Conservation (phyloP, 2,329 filamentous ascomycete species). For the Aspergillus jensenii region DNA sequence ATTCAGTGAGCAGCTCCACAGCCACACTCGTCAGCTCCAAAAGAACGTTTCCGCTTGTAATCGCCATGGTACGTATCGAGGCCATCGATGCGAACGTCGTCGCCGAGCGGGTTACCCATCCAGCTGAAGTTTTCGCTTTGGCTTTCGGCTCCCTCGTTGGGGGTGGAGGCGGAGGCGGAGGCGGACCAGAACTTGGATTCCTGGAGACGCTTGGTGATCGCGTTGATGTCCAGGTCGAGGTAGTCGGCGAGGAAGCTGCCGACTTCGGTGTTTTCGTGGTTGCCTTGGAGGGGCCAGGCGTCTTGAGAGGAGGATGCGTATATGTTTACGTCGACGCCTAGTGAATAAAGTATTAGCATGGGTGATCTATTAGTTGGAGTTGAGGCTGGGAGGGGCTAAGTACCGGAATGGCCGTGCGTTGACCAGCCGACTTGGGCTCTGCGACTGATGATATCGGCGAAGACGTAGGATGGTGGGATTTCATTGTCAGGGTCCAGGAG, state of each 20-base stretch:
- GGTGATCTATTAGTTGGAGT: background rate
- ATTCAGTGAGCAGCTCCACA: conserved; percentile 31
- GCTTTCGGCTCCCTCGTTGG: background rate
- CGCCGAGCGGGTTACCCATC: conserved; percentile 42
- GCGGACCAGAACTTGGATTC: conserved; percentile 23
- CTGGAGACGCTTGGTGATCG: conserved; percentile 73
- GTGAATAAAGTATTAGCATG: conserved; percentile 14
- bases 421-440: conserved; percentile 90
- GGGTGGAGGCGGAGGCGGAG: background rate
- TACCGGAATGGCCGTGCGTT: conserved; percentile 80
- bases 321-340: conserved; percentile 91
- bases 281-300: conserved; percentile 69
- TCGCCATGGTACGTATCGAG: conserved; percentile 48
- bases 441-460: conserved; percentile 83
- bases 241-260: conserved; percentile 79
- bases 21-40: conserved; percentile 15
- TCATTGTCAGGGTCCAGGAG: conserved; percentile 60
- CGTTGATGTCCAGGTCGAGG: conserved; percentile 74
- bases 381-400: conserved; percentile 2
- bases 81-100: conserved; percentile 38
- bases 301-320: conserved; percentile 73
- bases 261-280: conserved; percentile 93
- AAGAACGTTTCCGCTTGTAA: conserved; percentile 37
- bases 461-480: conserved; percentile 58
- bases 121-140: conserved; percentile 29